phyloP scores from a whole-genome alignment of 768 basidiomycete species.

The Cystoderma amianthinum region DNA sequence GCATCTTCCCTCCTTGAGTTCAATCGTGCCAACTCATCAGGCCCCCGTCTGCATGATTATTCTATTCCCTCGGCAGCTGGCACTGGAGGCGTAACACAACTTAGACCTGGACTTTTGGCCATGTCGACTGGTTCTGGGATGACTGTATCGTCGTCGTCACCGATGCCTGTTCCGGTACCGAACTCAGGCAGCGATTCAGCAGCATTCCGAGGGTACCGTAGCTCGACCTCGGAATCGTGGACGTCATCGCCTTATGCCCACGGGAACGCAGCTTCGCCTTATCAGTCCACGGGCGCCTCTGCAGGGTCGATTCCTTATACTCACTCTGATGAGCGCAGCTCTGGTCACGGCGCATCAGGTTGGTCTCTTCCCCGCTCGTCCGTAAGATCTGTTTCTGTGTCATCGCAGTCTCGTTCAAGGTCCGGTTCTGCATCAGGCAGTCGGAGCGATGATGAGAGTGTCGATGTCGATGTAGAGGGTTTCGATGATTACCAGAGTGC shows the following conservation, averaged over 20 bases:
- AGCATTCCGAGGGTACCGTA: constrained; percentile 15
- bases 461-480: constrained; percentile 28
- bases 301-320: constrained; percentile 14
- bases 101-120: constrained; percentile 51
- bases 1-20: constrained; percentile 17
- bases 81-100: constrained; percentile 41
- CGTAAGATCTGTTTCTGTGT: constrained; percentile 33
- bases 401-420: constrained; percentile 22
- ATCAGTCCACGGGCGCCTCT: constrained; percentile 10
- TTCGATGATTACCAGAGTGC: constrained; percentile 15
- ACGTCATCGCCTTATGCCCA: constrained; percentile 17
- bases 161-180: constrained; percentile 21
- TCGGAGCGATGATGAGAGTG: constrained; percentile 19
- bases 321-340: constrained; percentile 13
- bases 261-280: constrained; percentile 16
- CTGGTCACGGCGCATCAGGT: constrained; percentile 18
- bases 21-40: constrained; percentile 24
- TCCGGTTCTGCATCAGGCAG: constrained; percentile 20
- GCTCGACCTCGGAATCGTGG: constrained; percentile 22
- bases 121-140: constrained; percentile 18
- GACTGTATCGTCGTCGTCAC: constrained; percentile 1
- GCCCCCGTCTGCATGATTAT: constrained; percentile 66
- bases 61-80: constrained; percentile 32
- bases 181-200: constrained; percentile 5
- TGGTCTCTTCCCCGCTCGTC: constrained; percentile 56